Conservation (phyloP, 1,284 basidiomycete genomes). For the Sporisorium graminicola region DNA sequence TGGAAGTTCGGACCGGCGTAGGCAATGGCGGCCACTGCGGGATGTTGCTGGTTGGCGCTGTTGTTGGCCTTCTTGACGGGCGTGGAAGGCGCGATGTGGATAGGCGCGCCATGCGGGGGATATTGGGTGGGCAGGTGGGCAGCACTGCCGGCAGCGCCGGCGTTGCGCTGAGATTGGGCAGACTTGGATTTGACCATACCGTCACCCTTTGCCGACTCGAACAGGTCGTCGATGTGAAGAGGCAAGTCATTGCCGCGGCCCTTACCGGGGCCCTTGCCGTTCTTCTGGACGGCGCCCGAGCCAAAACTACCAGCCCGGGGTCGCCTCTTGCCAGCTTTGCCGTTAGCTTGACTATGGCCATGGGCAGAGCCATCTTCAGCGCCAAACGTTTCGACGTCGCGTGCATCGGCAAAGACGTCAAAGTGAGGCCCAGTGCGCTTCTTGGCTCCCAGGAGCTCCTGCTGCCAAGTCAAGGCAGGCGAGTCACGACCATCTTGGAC, state of each 20-base stretch:
- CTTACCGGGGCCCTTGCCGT: slow-evolving; percentile 28
- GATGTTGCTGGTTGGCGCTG: slow-evolving; percentile 38
- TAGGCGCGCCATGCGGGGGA: slow-evolving; percentile 42
- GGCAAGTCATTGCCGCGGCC: slow-evolving; percentile 35
- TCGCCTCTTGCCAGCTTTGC: slow-evolving; percentile 31
- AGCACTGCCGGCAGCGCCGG: slow-evolving; percentile 2
- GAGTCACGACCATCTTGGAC: slow-evolving; percentile 39
- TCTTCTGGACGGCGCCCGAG: slow-evolving; percentile 27
- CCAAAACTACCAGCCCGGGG: slow-evolving; percentile 49
- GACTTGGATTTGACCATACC: slow-evolving; percentile 34
- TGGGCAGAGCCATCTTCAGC: slow-evolving; percentile 21
- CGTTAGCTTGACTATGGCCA: slow-evolving; percentile 12
- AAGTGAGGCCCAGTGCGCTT: slow-evolving; percentile 53
- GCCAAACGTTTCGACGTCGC: slow-evolving; percentile 59
- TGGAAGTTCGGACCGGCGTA: slow-evolving; percentile 66
- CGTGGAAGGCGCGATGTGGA: slow-evolving; percentile 43
- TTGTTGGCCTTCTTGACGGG: slow-evolving; percentile 45
- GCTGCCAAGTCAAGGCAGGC: slow-evolving; percentile 60
- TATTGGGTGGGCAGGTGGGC: slow-evolving; percentile 22
- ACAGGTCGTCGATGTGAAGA: slow-evolving; percentile 52
- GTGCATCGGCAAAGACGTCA: slow-evolving; percentile 60
- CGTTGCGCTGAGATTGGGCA: slow-evolving; percentile 27
- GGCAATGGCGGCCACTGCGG: slow-evolving; percentile 46
- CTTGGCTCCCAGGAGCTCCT: slow-evolving; percentile 53
- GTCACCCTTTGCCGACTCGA: slow-evolving; percentile 31